Base-by-base conservation (phyloP, 2,329 filamentous ascomycete species). In the Diplocarpon mali region DNA sequence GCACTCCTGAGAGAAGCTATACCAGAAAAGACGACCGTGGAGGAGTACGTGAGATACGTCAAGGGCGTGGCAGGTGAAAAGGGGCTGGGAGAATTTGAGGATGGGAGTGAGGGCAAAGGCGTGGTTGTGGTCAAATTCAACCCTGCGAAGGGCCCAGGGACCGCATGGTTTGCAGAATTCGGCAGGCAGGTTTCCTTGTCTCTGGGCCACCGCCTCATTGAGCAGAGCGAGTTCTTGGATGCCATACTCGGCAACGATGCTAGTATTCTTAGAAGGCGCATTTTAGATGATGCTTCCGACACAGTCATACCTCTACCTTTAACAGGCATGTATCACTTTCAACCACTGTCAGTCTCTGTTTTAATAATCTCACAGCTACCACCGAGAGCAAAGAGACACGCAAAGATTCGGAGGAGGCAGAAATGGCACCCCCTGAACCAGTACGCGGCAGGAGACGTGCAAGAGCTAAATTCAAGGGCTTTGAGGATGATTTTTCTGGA, bases 221-320 rank as follows among this genome's bases (percentile, higher is more conserved):
- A 90, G 54, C 88, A 95, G 59, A 88, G 83, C 46, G 89, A 95
- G 56, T 94, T 98, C 50, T 71, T 98, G 2, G 87, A 95, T 62
- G 85, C 85, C 1, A 92, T 98, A 37, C 66, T 96, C 24, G 78
- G 71, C n/a, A 83, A 83, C 40, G 82, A 96, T 64, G 77, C 86
- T 6, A 77, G 74, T 47, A 72, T 75, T 35, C 69, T 96, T 15
- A 79, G 85, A 46, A 75, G 79, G 31, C 73, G 80, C 5, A 71
- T 93, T 2, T 72, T 82, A 52, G 65, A 75, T 34, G 70, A 69
- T 47, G 59, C 53, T 40, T 64, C 49, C 46, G 58, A 35, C 11
- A 40, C 46, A 17, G 43, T 46, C 9, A 52, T 50, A 6, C 60
- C 63, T 37, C 51, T 61, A 53, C 44, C 45, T 42, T 46, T 57